These are phyloP conservation scores for Diaporthe sp. DNA, from an alignment of 2,329 filamentous ascomycete genomes.

Conservation along the genomic window DNA sequence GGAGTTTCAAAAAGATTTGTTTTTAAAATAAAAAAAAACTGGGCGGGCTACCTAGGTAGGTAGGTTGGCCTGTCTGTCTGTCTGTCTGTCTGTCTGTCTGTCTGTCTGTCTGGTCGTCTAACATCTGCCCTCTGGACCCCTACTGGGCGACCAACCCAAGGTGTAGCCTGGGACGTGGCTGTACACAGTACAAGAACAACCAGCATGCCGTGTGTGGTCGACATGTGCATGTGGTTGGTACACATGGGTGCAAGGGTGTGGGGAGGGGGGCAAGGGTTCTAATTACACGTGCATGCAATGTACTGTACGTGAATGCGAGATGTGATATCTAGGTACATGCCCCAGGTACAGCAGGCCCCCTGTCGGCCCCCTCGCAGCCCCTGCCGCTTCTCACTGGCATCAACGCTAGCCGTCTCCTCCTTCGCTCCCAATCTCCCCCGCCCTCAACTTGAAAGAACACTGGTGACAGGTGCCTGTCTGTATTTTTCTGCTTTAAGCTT, in stretches of 20 bases:
- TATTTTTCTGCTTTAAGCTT: neutral
- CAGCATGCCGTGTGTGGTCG: neutral
- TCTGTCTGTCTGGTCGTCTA: neutral
- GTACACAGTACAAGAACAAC: neutral
- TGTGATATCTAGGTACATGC: neutral
- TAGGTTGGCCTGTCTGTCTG: neutral
- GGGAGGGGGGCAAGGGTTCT: neutral
- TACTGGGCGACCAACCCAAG: neutral
- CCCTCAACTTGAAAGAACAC: neutral
- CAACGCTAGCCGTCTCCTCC: neutral
- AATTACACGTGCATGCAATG: neutral
- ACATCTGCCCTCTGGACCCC: neutral
- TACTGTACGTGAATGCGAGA: neutral
- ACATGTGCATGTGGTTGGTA: neutral
- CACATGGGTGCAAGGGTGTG: neutral
- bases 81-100: too few relatives aligned
- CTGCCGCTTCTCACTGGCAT: neutral
- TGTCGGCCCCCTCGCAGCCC: neutral
- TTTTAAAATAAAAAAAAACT: too few relatives aligned
- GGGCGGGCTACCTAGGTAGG: neutral
- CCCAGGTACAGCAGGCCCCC: neutral
- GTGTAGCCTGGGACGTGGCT: neutral
- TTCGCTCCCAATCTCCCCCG: neutral
- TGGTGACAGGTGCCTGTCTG: neutral
- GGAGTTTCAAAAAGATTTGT: neutral